Evolutionary conservation across 2,329 filamentous ascomycete species (phyloP), one percentile per base, ranked within the genome.

Genomic region (Neoscytalidium dimidiatum): DNA sequence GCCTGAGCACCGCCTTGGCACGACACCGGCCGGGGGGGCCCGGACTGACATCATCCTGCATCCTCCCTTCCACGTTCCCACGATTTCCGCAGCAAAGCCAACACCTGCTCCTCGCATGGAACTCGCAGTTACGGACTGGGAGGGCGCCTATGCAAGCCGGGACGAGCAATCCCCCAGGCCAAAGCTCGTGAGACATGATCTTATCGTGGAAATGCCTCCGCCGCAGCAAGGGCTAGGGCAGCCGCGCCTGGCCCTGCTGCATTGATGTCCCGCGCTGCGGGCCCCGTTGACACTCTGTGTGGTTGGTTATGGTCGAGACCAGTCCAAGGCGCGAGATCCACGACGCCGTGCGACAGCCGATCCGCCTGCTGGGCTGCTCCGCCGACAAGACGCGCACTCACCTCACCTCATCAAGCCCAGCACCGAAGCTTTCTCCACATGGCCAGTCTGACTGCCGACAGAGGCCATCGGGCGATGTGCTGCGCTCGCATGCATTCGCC

Each of bases 41-140:
- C 38, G 13, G 7, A 21, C 38, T 60, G 56, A 60, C 56, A 60
- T 60, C 56, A 60, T 60, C 28, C 17, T 2, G 56, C 56, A 46
- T 26, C 28, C 13, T 11, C 33, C 19, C 19, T 26, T 46, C 56
- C 56, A 60, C 56, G 56, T 60, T 60, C 56, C 56, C 38, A 29
- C 35, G 31, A 17, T 23, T 29, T 28, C 41, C 19, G 56, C 56
- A 60, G 38, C 41, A 13, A 60, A 31, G 38, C 26, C 28, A 23
- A 14, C 26, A n/a, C 53, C 35, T 23, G 41, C 41, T 60, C 56
- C 56, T 60, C 56, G 56, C 56, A 60, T 60, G 56, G 13, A 28
- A 17, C 56, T 28, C 41, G 53, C 53, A 57, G 53, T 57, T 44
- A 21, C 53, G 35, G 28, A 19, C 23, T 43, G 35, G 33, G 23